phyloP scores from a whole-genome alignment of 805 yeast species.

The Cyberlindnera sargentensis region DNA sequence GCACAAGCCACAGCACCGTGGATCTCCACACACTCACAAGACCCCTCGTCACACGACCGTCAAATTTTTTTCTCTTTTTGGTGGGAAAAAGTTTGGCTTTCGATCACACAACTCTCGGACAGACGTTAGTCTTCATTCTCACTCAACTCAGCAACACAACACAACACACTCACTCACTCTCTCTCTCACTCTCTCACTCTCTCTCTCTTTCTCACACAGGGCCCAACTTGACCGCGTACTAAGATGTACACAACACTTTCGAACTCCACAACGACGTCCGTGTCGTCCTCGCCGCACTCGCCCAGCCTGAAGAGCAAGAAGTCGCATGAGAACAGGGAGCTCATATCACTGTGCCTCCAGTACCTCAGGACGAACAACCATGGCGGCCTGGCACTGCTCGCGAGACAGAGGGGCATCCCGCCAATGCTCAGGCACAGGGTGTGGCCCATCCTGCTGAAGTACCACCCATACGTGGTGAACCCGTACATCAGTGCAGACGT shows the following conservation, averaged over 20 bases:
- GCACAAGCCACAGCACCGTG: too few relatives aligned
- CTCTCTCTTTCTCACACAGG: too few relatives aligned
- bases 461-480: slow-evolving; percentile 76
- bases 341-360: slow-evolving; percentile 44
- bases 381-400: slow-evolving; percentile 69
- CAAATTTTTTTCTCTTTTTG: too few relatives aligned
- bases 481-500: slow-evolving; percentile 57
- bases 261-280: slow-evolving; percentile 12
- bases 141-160: too few relatives aligned
- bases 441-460: slow-evolving; percentile 78
- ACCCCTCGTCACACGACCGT: too few relatives aligned
- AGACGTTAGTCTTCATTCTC: too few relatives aligned
- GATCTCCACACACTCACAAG: too few relatives aligned
- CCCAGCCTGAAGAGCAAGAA: slow-evolving; percentile 9
- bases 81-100: too few relatives aligned
- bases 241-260: slow-evolving; percentile 10
- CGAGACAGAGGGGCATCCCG: slow-evolving; percentile 81
- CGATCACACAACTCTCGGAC: too few relatives aligned
- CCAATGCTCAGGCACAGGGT: slow-evolving; percentile 68
- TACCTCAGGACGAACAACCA: slow-evolving; percentile 56
- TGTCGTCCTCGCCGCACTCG: slow-evolving; percentile 10
- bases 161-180: too few relatives aligned
- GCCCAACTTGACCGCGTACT: too few relatives aligned
- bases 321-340: slow-evolving; percentile 3
- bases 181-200: too few relatives aligned